phyloP scores from a whole-genome alignment of 2,329 filamentous ascomycete species.

The Ophiostoma sp. region DNA sequence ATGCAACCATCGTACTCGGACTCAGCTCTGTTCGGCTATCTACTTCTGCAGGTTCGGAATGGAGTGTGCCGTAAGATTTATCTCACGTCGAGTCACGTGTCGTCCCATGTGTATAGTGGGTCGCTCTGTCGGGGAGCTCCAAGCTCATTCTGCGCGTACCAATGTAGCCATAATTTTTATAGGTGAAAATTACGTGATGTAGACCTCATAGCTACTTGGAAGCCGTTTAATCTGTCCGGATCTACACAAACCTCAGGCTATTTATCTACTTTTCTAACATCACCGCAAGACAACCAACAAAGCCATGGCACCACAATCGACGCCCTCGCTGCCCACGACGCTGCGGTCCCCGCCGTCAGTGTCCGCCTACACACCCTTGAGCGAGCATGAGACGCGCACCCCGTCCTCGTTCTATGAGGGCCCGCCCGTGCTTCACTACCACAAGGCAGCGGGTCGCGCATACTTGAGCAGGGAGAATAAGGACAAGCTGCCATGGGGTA shows the following conservation, averaged over 20 bases:
- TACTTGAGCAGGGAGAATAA: conserved; percentile 52
- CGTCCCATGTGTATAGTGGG: neutral
- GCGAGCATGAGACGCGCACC: conserved; percentile 66
- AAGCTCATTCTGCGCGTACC: conserved; percentile 9
- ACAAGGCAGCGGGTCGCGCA: conserved; percentile 52
- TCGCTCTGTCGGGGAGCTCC: neutral
- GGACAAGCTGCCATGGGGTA: conserved; percentile 51
- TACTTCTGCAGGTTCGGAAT: neutral
- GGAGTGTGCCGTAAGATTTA: neutral
- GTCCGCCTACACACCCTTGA: conserved; percentile 58
- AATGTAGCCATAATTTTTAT: neutral
- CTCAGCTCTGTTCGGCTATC: neutral
- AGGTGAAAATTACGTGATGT: conserved; percentile 7
- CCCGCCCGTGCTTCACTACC: conserved; percentile 66
- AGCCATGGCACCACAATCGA: conserved; percentile 20
- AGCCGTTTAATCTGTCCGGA: neutral
- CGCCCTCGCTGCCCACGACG: conserved; percentile 41
- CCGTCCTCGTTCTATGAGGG: conserved; percentile 66
- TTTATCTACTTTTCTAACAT: neutral
- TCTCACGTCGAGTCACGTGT: neutral
- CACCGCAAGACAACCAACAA: neutral
- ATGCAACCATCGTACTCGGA: neutral
- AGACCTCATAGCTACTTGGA: neutral
- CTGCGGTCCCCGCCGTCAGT: conserved; percentile 53
- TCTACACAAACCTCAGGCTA: neutral